Conservation (phyloP, 2,329 filamentous ascomycete species). For the Botrytis fragariae region DNA sequence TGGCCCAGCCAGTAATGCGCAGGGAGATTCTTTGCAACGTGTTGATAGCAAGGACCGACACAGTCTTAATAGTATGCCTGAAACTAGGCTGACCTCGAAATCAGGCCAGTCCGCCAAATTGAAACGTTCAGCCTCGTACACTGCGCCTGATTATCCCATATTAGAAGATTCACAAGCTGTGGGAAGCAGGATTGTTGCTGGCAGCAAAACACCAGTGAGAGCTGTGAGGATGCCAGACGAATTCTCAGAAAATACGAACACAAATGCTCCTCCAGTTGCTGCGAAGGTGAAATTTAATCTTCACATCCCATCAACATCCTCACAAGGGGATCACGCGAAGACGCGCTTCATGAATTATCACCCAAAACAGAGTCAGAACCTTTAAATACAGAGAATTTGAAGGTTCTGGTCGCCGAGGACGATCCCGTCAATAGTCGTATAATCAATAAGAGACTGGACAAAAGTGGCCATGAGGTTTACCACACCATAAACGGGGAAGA, state of each 20-base stretch:
- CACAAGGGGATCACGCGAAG: background rate
- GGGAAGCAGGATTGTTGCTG: slow-evolving; percentile 42
- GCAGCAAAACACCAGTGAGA: slow-evolving; percentile 44
- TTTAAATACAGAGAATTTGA: slow-evolving; percentile 31
- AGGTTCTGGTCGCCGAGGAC: slow-evolving; percentile 79
- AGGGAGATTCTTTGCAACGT: slow-evolving; percentile 37
- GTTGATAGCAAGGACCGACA: slow-evolving; percentile 26
- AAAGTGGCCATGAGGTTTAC: slow-evolving; percentile 66
- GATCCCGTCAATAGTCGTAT: slow-evolving; percentile 85
- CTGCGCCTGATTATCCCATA: slow-evolving; percentile 27
- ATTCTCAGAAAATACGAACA: slow-evolving; percentile 22
- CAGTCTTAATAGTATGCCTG: slow-evolving; percentile 22
- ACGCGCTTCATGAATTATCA: background rate
- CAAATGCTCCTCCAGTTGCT: background rate
- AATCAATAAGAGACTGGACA: slow-evolving; percentile 77
- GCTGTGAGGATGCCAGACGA: slow-evolving; percentile 49
- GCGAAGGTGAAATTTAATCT: slow-evolving; percentile 30
- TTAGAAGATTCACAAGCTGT: slow-evolving; percentile 37
- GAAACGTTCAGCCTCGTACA: slow-evolving; percentile 30
- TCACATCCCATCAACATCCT: slow-evolving; percentile 12
- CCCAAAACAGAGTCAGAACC: background rate
- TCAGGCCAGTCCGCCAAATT: slow-evolving; percentile 20
- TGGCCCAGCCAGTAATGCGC: slow-evolving; percentile 51
- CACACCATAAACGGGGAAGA: slow-evolving; percentile 82
- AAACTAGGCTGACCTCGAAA: background rate